phyloP scores from a whole-genome alignment of 169 alveolate species.

The Theileria parva region DNA sequence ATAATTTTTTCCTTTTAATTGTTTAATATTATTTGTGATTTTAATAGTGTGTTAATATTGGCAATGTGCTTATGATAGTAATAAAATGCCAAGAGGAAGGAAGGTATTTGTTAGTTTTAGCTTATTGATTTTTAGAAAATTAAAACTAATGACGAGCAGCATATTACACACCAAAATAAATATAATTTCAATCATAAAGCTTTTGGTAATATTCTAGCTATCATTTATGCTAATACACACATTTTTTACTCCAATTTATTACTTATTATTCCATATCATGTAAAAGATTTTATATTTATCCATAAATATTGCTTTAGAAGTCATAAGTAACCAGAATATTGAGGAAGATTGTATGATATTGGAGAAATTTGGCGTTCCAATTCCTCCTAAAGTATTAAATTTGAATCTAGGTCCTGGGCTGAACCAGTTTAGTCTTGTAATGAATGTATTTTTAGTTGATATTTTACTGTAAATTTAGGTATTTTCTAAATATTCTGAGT shows the following conservation, averaged over 20 bases:
- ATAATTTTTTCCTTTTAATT: neutral
- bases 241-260: neutral
- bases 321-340: constrained; percentile 17
- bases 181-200: constrained; percentile 7
- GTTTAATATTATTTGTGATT: neutral
- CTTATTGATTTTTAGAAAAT: constrained; percentile 4
- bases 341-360: constrained; percentile 24
- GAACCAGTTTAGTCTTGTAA: neutral
- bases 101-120: constrained; percentile 29
- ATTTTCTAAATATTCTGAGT: constrained; percentile 33
- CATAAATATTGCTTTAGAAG: constrained; percentile 10
- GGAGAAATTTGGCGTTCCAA: constrained; percentile 51
- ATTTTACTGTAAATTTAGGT: constrained; percentile 10
- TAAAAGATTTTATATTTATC: neutral
- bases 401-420: constrained; percentile 2
- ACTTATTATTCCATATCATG: neutral
- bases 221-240: neutral
- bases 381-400: constrained; percentile 33
- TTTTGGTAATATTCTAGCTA: neutral
- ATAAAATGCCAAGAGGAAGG: constrained; percentile 29
- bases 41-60: neutral
- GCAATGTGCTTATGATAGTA: neutral
- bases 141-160: neutral
- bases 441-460: neutral
- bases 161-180: constrained; percentile 35